Percentiles rank a stretch among this genome's conserved stretches.
Evolutionary conservation across 1,139 yeast genomes (phyloP).

Genomic region (Spathaspora sp.): DNA sequence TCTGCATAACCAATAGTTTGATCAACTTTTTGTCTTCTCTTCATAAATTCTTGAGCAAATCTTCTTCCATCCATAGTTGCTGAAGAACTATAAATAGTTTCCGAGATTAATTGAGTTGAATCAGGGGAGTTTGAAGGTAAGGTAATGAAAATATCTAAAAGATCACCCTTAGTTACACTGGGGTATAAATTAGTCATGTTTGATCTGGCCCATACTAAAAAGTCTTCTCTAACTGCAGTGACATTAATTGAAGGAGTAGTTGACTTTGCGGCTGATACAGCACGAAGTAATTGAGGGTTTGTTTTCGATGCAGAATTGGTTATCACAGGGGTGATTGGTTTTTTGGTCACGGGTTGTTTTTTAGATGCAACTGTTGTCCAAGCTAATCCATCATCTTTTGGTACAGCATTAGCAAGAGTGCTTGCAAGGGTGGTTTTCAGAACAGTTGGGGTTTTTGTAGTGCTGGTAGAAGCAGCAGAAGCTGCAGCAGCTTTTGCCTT

Average conservation of each 20-base stretch:
- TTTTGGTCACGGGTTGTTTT: constrained; percentile 26
- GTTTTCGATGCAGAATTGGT: constrained; percentile 22
- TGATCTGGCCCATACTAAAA: constrained; percentile 80
- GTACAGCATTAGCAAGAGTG: constrained; percentile 26
- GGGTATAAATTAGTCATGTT: constrained; percentile 72
- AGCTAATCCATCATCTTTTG: constrained; percentile 30
- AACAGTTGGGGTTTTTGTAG: constrained; percentile 7
- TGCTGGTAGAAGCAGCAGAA: constrained; percentile 15
- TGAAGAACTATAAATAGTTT: constrained; percentile 87
- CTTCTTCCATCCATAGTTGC: constrained; percentile 94
- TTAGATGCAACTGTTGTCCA: constrained; percentile 47
- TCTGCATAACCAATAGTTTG: constrained; percentile 38
- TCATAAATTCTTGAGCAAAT: constrained; percentile 86
- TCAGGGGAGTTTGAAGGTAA: constrained; percentile 69
- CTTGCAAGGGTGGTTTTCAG: constrained; percentile 28
- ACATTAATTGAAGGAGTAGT: constrained; percentile 26
- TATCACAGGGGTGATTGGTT: constrained; percentile 18
- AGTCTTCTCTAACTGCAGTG: constrained; percentile 56
- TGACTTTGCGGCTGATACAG: constrained; percentile 41
- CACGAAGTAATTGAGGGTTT: constrained; percentile 45
- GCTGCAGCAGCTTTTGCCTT: constrained; percentile 23
- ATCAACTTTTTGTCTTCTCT: constrained; percentile 73
- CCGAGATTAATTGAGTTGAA: constrained; percentile 83
- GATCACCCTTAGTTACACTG: constrained; percentile 72
- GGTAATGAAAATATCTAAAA: constrained; percentile 75